Evolutionary conservation across 345 rosid genomes (phyloP), one percentile per base, ranked within the genome.

Genomic region (Sonneratia caseolaris): DNA sequence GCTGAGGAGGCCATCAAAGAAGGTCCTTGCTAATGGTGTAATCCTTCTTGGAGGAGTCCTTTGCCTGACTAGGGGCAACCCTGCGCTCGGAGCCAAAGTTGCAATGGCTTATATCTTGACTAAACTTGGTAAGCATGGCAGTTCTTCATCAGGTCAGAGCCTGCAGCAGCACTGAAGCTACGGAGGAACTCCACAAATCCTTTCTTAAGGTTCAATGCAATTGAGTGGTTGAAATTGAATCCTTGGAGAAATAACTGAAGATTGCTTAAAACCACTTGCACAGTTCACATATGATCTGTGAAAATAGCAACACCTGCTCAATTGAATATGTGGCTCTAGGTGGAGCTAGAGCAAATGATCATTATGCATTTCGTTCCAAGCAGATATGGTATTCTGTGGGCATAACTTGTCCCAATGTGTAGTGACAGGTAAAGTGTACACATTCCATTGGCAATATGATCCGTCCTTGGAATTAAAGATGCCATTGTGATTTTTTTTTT

Each of bases 41-140:
- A 81, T 94, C 72, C 82, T 94, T 61, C 77, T 82, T 61, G 98
- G 97, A 11, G 93, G 96, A 53, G 84, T 82, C 15, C 76, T 93
- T 72, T 94, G 88, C 79, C 82, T 94, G 68, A 83, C 96, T 35
- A 88, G 89, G 19, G 93, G 91, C 66, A 89, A 82, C 72, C 83
- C 95, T 8, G 75, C 85, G 48, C 83, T 94, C 10, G 93, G 95
- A 22, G 97, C 91, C 55, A 94, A 47, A 47, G 51, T 47, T 47
- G 51, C 89, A n/a, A 73, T 89, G 81, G 95, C 94, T 55, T 94
- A 84, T 77, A 77, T 94, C 79, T 72, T 94, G 84, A 81, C 91
- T 10, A 94, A 91, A 84, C 80, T 88, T 73, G 77, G 84, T 37
- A 89, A 88, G 74, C 87, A 81, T 0, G 81, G 82, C 27, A 77